Conservation (phyloP, 257 asterid genomes). For the Scutellaria minor region DNA sequence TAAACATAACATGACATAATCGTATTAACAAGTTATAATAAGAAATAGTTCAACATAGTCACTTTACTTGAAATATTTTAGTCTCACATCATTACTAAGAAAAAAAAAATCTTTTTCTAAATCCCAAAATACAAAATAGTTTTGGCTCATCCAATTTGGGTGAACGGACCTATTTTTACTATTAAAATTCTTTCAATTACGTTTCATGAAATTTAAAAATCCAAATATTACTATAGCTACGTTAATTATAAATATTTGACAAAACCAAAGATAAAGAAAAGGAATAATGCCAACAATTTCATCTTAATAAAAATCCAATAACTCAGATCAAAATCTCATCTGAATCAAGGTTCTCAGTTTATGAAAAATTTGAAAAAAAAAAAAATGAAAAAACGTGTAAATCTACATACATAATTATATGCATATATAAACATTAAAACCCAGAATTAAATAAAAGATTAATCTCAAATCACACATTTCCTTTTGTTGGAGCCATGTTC, state of each 20-base stretch:
- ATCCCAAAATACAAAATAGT: too few relatives aligned
- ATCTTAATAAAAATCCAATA: neutral
- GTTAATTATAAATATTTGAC: neutral
- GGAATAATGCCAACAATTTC: neutral
- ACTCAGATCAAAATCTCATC: constrained; percentile 31
- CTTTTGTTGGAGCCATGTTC: constrained; percentile 36
- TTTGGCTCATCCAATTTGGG: too few relatives aligned
- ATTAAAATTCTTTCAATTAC: too few relatives aligned
- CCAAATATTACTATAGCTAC: too few relatives aligned
- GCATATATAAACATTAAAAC: neutral
- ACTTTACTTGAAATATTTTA: too few relatives aligned
- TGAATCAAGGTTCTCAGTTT: constrained; percentile 16
- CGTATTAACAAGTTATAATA: too few relatives aligned
- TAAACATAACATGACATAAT: too few relatives aligned
- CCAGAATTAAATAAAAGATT: neutral
- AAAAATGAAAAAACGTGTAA: constrained; percentile 22
- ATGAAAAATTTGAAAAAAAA: neutral
- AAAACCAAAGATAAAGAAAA: neutral
- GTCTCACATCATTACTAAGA: too few relatives aligned
- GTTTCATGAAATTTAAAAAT: too few relatives aligned
- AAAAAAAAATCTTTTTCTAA: too few relatives aligned
- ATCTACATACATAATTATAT: neutral
- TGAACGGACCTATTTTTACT: too few relatives aligned
- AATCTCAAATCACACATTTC: constrained; percentile 37
- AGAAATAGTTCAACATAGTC: too few relatives aligned